phyloP scores from a whole-genome alignment of 1,284 basidiomycete genomes.

The Bondarzewia mesenterica region DNA sequence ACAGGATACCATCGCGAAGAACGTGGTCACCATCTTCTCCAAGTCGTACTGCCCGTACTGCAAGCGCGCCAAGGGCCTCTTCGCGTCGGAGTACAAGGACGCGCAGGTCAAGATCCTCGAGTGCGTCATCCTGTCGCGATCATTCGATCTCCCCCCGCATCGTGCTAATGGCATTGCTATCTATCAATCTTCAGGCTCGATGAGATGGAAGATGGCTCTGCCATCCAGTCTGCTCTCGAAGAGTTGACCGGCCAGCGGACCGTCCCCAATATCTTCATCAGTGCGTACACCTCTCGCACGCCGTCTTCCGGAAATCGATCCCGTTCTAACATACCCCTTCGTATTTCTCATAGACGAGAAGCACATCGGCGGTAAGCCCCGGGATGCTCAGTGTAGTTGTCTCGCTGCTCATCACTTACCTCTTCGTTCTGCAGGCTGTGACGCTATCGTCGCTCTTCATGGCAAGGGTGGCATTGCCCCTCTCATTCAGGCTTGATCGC shows the following conservation, averaged over 20 bases:
- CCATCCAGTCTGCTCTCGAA: conserved; percentile 52
- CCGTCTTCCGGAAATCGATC: background rate
- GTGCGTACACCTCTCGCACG: too few relatives aligned
- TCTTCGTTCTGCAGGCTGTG: background rate
- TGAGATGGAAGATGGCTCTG: conserved; percentile 41
- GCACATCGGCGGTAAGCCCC: conserved; percentile 48
- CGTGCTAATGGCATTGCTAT: background rate
- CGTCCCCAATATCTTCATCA: conserved; percentile 65
- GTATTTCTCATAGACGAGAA: conserved; percentile 32
- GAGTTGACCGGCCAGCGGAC: conserved; percentile 54
- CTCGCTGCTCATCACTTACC: background rate
- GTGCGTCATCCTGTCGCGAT: conserved; percentile 32
- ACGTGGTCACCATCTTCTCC: conserved; percentile 65
- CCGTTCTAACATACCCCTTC: background rate
- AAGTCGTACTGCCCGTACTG: conserved; percentile 63
- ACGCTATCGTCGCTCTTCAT: background rate
- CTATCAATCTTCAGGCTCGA: conserved; percentile 26
- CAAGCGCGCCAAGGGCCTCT: conserved; percentile 47
- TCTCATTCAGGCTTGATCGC: background rate
- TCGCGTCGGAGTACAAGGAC: conserved; percentile 39
- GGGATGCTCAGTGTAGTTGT: background rate
- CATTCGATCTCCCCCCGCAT: background rate
- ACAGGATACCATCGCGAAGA: conserved; percentile 43
- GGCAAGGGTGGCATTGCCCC: background rate
- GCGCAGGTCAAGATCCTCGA: conserved; percentile 47